phyloP scores from a whole-genome alignment of 2,329 filamentous ascomycete species.

The Colletotrichum kahawae region DNA sequence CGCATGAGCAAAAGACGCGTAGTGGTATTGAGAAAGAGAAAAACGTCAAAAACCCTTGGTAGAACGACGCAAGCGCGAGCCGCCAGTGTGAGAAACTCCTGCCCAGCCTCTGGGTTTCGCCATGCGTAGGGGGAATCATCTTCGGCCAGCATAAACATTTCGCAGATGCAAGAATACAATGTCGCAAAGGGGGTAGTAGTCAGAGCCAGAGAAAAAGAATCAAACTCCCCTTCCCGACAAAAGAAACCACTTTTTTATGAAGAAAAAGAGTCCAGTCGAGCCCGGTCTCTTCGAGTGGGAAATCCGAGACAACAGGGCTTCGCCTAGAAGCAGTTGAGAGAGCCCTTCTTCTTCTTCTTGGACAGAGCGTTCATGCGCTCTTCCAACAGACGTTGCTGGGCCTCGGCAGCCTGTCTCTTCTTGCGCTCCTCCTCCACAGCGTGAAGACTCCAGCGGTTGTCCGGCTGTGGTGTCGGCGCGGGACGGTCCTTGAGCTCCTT shows the following conservation, averaged over 20 bases:
- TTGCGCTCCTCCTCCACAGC: conserved; percentile 96
- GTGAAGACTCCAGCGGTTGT: conserved; percentile 75
- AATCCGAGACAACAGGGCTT: conserved; percentile 23
- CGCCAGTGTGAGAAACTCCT: conserved; percentile 19
- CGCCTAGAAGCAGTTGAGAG: conserved; percentile 92
- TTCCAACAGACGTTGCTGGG: conserved; percentile 86
- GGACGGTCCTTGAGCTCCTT: conserved; percentile 64
- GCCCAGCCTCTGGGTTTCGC: conserved; percentile 18
- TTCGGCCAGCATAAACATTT: conserved; percentile 16
- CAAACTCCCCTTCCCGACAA: background rate
- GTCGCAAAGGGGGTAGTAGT: conserved; percentile 13
- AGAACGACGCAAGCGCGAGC: conserved; percentile 14
- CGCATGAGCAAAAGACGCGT: conserved; percentile 4
- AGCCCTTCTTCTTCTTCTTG: conserved; percentile 92
- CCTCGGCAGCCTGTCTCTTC: conserved; percentile 88
- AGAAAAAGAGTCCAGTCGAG: conserved; percentile 28
- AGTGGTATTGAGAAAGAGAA: conserved; percentile 10
- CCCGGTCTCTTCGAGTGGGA: background rate
- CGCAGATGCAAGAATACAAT: conserved; percentile 11
- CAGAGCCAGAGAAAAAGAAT: conserved; percentile 11
- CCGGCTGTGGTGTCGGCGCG: conserved; percentile 50
- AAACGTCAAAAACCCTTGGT: background rate
- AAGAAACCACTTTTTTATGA: background rate
- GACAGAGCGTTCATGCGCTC: conserved; percentile 93
- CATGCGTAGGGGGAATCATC: conserved; percentile 23